These are phyloP conservation scores for Mycena maculata DNA, from an alignment of 768 basidiomycete species.

Conservation along the genomic window DNA sequence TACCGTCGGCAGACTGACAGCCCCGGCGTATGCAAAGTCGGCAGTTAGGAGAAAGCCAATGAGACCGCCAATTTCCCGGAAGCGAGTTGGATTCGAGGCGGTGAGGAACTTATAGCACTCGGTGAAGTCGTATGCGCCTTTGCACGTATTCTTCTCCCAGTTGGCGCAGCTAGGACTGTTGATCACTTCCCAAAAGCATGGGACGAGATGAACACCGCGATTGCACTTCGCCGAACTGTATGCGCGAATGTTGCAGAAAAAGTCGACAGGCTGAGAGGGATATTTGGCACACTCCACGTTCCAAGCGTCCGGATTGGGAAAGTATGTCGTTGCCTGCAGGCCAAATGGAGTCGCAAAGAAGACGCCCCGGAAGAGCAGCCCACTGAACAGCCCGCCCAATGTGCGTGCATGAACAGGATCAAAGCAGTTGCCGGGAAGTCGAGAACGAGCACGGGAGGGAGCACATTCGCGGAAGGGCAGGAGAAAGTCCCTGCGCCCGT, in stretches of 20 bases:
- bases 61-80: too few relatives aligned
- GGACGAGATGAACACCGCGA: background rate
- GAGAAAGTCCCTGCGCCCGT: background rate
- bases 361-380: background rate
- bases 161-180: background rate
- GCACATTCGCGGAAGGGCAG: conserved; percentile 5
- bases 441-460: background rate
- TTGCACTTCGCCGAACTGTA: background rate
- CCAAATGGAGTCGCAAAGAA: background rate
- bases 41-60: too few relatives aligned
- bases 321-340: background rate
- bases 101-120: conserved; percentile 5
- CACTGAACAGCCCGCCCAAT: background rate
- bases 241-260: background rate
- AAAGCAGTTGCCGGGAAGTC: background rate
- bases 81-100: too few relatives aligned
- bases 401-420: background rate
- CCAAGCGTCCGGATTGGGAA: background rate
- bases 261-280: background rate
- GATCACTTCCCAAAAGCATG: background rate
- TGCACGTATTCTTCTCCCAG: background rate
- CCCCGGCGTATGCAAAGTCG: too few relatives aligned
- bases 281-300: background rate
- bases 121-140: background rate
- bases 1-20: too few relatives aligned